These are phyloP conservation scores for Didymella lethalis DNA, from an alignment of 2,329 filamentous ascomycete species.

Conservation along the genomic window DNA sequence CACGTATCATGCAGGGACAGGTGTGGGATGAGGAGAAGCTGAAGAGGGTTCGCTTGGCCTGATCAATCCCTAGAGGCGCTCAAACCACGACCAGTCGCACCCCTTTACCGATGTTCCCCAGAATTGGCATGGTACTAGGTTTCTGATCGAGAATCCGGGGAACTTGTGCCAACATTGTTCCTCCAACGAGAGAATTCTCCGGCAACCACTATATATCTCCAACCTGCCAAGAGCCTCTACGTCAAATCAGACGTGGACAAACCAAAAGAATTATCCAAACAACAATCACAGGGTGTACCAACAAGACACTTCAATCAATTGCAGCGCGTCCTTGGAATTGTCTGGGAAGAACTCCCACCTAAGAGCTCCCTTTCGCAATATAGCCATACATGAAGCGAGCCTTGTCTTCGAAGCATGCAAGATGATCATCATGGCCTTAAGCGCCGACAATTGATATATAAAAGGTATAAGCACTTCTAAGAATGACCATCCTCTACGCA, in stretches of 20 bases:
- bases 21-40: not conserved
- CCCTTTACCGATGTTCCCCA: conserved; percentile 5
- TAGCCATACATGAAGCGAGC: conserved; percentile 6
- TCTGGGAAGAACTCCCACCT: conserved; percentile 21
- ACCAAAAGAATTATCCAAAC: not conserved
- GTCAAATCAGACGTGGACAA: conserved; percentile 16
- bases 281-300: conserved; percentile 1
- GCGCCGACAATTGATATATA: conserved; percentile 20
- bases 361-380: conserved; percentile 20
- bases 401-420: conserved; percentile 4
- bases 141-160: conserved; percentile 6
- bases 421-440: not conserved
- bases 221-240: conserved; percentile 17
- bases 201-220: conserved; percentile 7
- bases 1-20: not conserved
- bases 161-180: conserved; percentile 14
- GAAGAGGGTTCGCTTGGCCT: not conserved
- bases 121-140: conserved; percentile 6
- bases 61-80: not conserved
- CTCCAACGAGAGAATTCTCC: conserved; percentile 31
- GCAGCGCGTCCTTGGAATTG: not conserved
- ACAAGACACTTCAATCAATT: conserved; percentile 12
- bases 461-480: not conserved
- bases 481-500: not conserved
- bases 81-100: not conserved